Evolutionary conservation across 371 early-diverging fungal species (phyloP).

Genomic region (Entomophthora muscae): DNA sequence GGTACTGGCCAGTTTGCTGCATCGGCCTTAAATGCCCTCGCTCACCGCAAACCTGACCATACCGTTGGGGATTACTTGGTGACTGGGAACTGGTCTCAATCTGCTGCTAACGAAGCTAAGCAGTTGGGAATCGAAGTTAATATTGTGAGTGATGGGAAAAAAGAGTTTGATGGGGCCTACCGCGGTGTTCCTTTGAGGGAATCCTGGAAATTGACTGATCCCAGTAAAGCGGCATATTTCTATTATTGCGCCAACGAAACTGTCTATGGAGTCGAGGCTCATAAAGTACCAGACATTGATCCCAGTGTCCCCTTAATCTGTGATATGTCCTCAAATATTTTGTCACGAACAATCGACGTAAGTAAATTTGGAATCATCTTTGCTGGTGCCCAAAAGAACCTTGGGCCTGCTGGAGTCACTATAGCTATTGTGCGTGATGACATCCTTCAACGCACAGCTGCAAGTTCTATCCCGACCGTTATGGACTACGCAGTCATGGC

Average conservation of each 20-base stretch:
- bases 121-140: slow-evolving; percentile 54
- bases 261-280: slow-evolving; percentile 80
- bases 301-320: slow-evolving; percentile 66
- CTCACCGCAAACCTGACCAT: slow-evolving; percentile 29
- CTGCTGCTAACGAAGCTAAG: slow-evolving; percentile 72
- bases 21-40: slow-evolving; percentile 71
- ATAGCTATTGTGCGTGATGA: slow-evolving; percentile 82
- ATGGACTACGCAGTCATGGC: slow-evolving; percentile 70
- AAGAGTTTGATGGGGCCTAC: slow-evolving; percentile 24
- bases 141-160: slow-evolving; percentile 38
- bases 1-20: slow-evolving; percentile 85
- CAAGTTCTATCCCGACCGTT: slow-evolving; percentile 46
- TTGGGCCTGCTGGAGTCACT: slow-evolving; percentile 89
- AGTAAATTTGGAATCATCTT: slow-evolving; percentile 69
- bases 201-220: slow-evolving; percentile 52
- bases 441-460: slow-evolving; percentile 28
- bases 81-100: slow-evolving; percentile 83
- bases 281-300: slow-evolving; percentile 45
- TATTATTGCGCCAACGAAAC: slow-evolving; percentile 97
- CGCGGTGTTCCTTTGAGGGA: slow-evolving; percentile 29
- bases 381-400: slow-evolving; percentile 96
- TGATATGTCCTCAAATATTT: slow-evolving; percentile 88
- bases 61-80: slow-evolving; percentile 68
- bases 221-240: slow-evolving; percentile 52
- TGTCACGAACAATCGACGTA: slow-evolving; percentile 72